phyloP scores from a whole-genome alignment of 345 rosid genomes.

The Acer saccharum region DNA sequence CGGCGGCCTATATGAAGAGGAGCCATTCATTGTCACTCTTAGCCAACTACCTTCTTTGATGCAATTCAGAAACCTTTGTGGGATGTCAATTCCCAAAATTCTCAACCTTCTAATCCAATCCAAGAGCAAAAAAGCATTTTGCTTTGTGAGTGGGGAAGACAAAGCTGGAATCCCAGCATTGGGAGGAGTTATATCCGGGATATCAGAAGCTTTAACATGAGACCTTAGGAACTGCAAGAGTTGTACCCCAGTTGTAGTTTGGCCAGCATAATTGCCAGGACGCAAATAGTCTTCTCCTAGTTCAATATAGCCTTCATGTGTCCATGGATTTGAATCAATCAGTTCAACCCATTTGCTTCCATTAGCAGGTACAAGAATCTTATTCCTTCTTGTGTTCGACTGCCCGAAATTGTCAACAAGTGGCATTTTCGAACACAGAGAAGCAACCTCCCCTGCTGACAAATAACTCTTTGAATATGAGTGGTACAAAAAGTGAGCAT shows the following conservation, averaged over 20 bases:
- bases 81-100: slow-evolving; percentile 19
- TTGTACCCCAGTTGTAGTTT: slow-evolving; percentile 25
- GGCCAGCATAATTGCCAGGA: slow-evolving; percentile 39
- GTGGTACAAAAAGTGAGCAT: slow-evolving; percentile 57
- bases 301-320: slow-evolving; percentile 43
- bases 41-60: slow-evolving; percentile 64
- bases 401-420: slow-evolving; percentile 55
- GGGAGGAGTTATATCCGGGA: slow-evolving; percentile 60
- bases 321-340: slow-evolving; percentile 60
- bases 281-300: slow-evolving; percentile 54
- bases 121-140: slow-evolving; percentile 58
- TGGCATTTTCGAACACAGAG: slow-evolving; percentile 46
- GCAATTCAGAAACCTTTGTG: slow-evolving; percentile 45
- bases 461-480: slow-evolving; percentile 30
- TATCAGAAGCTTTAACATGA: slow-evolving; percentile 41
- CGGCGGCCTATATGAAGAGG: slow-evolving; percentile 51
- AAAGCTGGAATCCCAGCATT: slow-evolving; percentile 52
- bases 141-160: slow-evolving; percentile 47
- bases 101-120: slow-evolving; percentile 47
- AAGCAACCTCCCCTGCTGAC: slow-evolving; percentile 22
- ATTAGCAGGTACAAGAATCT: slow-evolving; percentile 67
- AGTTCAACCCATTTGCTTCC: slow-evolving; percentile 65
- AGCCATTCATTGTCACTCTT: slow-evolving; percentile 48
- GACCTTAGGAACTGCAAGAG: slow-evolving; percentile 44
- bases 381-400: slow-evolving; percentile 24